Conservation (phyloP, 2,329 filamentous ascomycete genomes). For the Dryadomyces quercivorus region DNA sequence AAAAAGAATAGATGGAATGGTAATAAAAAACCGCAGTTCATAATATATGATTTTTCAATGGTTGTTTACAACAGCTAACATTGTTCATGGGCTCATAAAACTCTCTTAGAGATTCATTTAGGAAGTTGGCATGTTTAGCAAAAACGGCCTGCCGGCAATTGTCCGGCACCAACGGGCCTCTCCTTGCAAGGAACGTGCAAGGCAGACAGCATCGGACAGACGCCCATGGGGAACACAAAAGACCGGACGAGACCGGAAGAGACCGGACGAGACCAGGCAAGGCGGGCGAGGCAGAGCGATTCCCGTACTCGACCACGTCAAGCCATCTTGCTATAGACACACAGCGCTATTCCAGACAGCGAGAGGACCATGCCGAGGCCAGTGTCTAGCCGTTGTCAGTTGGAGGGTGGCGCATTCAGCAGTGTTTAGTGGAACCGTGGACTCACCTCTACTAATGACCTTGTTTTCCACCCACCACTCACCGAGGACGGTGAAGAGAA, state of each 20-base stretch:
- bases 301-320: not conserved
- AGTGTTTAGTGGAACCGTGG: too few relatives aligned
- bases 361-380: slow-evolving; percentile 74
- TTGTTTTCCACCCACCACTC: slow-evolving; percentile 94
- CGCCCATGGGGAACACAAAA: not conserved
- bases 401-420: not conserved
- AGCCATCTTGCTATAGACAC: slow-evolving; percentile 54
- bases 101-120: too few relatives aligned
- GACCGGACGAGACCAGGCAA: too few relatives aligned
- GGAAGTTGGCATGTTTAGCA: too few relatives aligned
- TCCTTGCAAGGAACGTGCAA: not conserved
- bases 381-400: slow-evolving; percentile 44
- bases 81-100: not conserved
- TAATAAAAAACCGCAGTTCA: not conserved
- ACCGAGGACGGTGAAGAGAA: slow-evolving; percentile 88
- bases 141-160: too few relatives aligned
- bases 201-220: not conserved
- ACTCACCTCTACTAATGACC: slow-evolving; percentile 64
- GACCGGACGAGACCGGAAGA: too few relatives aligned
- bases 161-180: too few relatives aligned
- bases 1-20: not conserved
- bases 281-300: too few relatives aligned
- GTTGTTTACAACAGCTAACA: not conserved
- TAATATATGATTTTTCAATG: not conserved
- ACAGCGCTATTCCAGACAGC: slow-evolving; percentile 67